Evolutionary conservation across 106 monocot genomes (phyloP).

Genomic region (Chionographis japonica): DNA sequence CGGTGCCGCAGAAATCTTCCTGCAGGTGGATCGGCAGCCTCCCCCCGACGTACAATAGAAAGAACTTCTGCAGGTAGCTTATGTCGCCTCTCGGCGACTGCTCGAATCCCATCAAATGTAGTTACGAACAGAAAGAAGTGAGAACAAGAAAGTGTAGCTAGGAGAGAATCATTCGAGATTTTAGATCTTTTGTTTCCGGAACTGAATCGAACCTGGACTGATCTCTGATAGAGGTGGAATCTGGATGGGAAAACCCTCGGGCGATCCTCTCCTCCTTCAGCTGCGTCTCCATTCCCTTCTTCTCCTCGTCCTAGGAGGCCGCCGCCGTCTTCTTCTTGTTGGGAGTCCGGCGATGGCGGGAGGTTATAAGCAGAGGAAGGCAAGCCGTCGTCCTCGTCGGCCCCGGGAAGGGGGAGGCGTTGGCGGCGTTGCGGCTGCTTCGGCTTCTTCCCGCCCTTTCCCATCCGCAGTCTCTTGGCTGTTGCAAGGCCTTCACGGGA

Average conservation of each 20-base stretch:
- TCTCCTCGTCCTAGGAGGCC: background rate
- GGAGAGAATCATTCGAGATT: background rate
- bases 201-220: slow-evolving; percentile 4
- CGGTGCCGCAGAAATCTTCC: slow-evolving; percentile 93
- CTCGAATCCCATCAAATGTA: background rate
- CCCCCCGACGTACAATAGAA: slow-evolving; percentile 86
- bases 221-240: slow-evolving; percentile 11
- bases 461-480: too few relatives aligned
- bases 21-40: slow-evolving; percentile 74
- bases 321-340: background rate
- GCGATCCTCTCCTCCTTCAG: background rate
- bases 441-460: background rate
- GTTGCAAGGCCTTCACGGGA: too few relatives aligned
- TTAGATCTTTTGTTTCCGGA: background rate
- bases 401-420: background rate
- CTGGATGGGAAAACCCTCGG: background rate
- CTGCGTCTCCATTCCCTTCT: background rate
- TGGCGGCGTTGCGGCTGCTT: background rate
- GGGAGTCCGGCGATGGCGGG: background rate
- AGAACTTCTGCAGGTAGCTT: slow-evolving; percentile 93
- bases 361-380: slow-evolving; percentile 14
- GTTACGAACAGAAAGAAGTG: background rate
- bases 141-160: background rate
- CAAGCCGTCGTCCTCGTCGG: background rate
- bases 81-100: slow-evolving; percentile 92